A percentile compares a stretch with the other conserved stretches of the same genome.
phyloP scores from a whole-genome alignment of 2,329 filamentous ascomycete species.

The Phialocephala sp. region DNA sequence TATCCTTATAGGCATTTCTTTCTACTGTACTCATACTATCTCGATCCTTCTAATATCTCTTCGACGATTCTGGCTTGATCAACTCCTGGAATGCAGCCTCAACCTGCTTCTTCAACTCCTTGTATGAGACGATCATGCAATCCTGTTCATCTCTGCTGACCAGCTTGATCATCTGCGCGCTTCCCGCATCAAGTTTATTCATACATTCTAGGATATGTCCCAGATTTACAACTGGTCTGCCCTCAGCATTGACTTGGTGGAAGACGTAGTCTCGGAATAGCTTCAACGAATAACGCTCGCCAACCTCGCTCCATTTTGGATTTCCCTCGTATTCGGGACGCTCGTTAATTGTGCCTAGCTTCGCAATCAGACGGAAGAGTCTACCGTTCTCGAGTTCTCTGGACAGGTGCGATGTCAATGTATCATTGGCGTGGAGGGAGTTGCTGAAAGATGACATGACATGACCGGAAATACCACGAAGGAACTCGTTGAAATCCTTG shows the following conservation, averaged over 20 bases:
- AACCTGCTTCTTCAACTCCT: conserved; percentile 78
- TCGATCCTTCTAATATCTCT: conserved; percentile 22
- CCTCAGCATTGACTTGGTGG: conserved; percentile 88
- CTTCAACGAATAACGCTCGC: conserved; percentile 90
- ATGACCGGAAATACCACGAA: conserved; percentile 79
- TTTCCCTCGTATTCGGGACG: conserved; percentile 83
- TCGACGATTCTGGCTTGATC: conserved; percentile 31
- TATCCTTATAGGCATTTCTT: not conserved
- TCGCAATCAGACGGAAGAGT: conserved; percentile 77
- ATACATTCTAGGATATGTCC: conserved; percentile 86
- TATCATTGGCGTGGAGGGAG: conserved; percentile 79
- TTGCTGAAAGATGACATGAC: conserved; percentile 78
- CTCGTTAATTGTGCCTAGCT: conserved; percentile 88
- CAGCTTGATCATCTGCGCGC: conserved; percentile 83
- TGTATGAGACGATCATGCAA: conserved; percentile 86
- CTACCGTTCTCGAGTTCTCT: conserved; percentile 91
- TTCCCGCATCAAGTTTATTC: conserved; percentile 91
- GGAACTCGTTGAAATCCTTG: conserved; percentile 80
- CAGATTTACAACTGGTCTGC: conserved; percentile 82
- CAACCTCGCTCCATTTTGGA: conserved; percentile 85
- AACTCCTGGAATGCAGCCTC: conserved; percentile 63
- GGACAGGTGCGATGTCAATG: conserved; percentile 71
- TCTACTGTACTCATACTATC: not conserved
- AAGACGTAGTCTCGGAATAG: conserved; percentile 97
- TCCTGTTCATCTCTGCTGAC: conserved; percentile 91